Percentiles rank a stretch among this genome's conserved stretches.
Conservation (phyloP, 139 green algal species). For the Ettlia oleoabundans region DNA sequence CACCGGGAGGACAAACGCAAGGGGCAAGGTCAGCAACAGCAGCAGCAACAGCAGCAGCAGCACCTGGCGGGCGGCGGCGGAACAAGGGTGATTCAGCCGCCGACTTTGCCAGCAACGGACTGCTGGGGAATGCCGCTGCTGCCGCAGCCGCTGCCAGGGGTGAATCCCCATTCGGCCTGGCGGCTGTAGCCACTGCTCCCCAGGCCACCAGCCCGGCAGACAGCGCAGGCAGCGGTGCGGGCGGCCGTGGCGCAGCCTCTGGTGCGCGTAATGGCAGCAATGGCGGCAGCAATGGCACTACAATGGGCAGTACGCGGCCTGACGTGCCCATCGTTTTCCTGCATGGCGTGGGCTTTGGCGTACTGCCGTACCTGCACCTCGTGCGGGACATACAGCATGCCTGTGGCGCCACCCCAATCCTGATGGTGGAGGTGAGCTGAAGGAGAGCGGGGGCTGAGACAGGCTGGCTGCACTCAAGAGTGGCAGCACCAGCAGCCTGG, state of each 20-base stretch:
- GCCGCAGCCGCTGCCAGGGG: neutral
- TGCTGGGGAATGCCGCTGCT: neutral
- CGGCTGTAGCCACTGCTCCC: neutral
- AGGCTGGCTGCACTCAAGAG: too few relatives aligned
- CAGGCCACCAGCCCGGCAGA: neutral
- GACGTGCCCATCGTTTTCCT: conserved; percentile 60
- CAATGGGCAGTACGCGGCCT: neutral
- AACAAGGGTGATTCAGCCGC: conserved; percentile 9
- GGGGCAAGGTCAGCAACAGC: neutral
- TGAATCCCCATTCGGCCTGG: neutral
- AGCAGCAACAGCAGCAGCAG: neutral
- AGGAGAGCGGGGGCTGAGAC: neutral
- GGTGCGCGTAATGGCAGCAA: too few relatives aligned
- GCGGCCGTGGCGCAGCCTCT: neutral
- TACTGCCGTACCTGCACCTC: conserved; percentile 57
- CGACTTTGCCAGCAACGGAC: neutral
- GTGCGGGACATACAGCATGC: conserved; percentile 40
- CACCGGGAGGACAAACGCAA: neutral
- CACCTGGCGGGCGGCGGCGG: neutral
- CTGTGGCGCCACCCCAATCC: conserved; percentile 12
- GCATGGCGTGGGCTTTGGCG: conserved; percentile 61
- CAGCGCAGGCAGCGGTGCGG: neutral
- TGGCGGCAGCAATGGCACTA: neutral
- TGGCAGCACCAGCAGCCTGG: too few relatives aligned
- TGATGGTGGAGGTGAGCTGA: conserved; percentile 20